phyloP scores from a whole-genome alignment of 257 asterid species.

The Jaltomata sinuosa region DNA sequence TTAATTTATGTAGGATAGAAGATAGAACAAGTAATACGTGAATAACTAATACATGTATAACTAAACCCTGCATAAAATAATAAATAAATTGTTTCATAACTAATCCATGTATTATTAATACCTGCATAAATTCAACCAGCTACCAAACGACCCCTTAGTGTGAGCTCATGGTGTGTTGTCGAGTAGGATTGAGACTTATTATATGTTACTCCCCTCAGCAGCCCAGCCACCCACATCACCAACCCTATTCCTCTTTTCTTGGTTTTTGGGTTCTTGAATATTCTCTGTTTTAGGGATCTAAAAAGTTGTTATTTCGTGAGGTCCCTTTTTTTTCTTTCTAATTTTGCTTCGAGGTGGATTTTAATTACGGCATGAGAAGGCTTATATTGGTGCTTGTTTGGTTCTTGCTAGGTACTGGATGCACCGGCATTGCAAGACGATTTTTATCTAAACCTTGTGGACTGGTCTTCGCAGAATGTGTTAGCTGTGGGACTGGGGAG shows the following conservation, averaged over 20 bases:
- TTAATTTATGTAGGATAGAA: too few species aligned
- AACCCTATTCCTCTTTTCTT: background rate
- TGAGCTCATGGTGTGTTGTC: background rate
- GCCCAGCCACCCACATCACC: background rate
- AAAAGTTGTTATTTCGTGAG: background rate
- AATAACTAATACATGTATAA: too few species aligned
- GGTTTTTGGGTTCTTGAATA: background rate
- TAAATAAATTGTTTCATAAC: too few species aligned
- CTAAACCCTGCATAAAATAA: too few species aligned
- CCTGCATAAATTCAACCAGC: too few species aligned
- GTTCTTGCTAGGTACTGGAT: conserved; percentile 64
- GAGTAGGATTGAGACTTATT: background rate
- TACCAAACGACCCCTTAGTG: too few species aligned
- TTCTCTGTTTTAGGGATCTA: background rate
- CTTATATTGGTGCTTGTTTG: background rate
- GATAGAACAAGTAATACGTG: too few species aligned
- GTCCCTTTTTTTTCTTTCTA: background rate
- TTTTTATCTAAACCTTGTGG: conserved; percentile 89
- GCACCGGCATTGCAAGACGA: conserved; percentile 97
- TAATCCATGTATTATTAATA: too few species aligned
- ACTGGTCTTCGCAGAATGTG: conserved; percentile 85
- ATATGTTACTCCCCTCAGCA: background rate
- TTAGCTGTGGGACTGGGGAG: conserved; percentile 87
- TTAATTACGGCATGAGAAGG: background rate
- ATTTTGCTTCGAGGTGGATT: background rate